Conservation (phyloP, 768 basidiomycete species). For the Russula lepida region DNA sequence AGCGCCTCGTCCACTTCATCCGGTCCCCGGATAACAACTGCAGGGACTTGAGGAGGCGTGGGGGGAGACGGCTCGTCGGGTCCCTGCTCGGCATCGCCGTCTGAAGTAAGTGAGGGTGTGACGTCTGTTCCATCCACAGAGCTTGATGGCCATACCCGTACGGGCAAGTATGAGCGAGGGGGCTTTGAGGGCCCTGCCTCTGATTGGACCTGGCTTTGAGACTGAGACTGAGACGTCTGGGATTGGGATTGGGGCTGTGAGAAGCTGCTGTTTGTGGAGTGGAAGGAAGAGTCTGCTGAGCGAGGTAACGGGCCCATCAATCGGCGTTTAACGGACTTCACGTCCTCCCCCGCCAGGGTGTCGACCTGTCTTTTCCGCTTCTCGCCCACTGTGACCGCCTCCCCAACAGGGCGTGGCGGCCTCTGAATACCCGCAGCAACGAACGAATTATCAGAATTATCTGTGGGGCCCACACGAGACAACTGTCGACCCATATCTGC, state of each 20-base stretch:
- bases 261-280: conserved; percentile 10
- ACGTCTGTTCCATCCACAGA: conserved; percentile 21
- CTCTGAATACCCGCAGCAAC: conserved; percentile 8
- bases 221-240: background rate
- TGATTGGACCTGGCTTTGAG: conserved; percentile 6
- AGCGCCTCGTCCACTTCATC: background rate
- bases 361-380: conserved; percentile 18
- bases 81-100: conserved; percentile 12
- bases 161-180: conserved; percentile 4
- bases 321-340: conserved; percentile 11
- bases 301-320: conserved; percentile 6
- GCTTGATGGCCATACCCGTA: conserved; percentile 15
- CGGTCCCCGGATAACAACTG: background rate
- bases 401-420: background rate
- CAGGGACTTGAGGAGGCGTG: conserved; percentile 19
- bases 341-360: background rate
- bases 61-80: conserved; percentile 14
- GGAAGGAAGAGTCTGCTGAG: conserved; percentile 2
- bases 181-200: conserved; percentile 6
- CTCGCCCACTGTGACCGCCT: background rate
- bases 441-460: conserved; percentile 7
- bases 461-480: conserved; percentile 3
- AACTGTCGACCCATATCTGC: conserved; percentile 19
- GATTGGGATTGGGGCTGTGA: conserved; percentile 1
- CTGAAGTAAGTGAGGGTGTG: conserved; percentile 21